These are phyloP conservation scores for Penicillium lividum DNA, from an alignment of 495 filamentous ascomycete species.

Conservation along the genomic window DNA sequence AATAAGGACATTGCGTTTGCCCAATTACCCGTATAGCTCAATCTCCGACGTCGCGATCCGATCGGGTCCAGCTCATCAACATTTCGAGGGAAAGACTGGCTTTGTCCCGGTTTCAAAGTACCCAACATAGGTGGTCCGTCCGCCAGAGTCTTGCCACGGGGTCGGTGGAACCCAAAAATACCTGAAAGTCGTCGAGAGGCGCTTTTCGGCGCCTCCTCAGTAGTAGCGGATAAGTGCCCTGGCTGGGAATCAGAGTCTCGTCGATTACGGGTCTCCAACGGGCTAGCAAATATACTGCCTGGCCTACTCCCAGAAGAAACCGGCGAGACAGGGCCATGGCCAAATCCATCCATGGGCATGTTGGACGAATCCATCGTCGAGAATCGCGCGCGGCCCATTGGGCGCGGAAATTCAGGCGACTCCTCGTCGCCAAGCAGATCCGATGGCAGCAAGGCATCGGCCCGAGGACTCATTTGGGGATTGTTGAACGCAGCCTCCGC, in stretches of 20 bases:
- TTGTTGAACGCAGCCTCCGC: conserved; percentile 54
- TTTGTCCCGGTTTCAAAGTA: conserved; percentile 72
- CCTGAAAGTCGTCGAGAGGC: conserved; percentile 57
- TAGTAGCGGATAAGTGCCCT: conserved; percentile 36
- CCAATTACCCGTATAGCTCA: conserved; percentile 66
- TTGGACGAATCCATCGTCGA: conserved; percentile 39
- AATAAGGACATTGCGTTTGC: conserved; percentile 57
- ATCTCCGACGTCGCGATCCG: conserved; percentile 60
- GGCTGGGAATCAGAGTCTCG: conserved; percentile 37
- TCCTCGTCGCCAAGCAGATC: conserved; percentile 80
- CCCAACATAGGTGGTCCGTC: conserved; percentile 71
- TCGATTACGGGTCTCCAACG: conserved; percentile 63
- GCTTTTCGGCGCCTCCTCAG: conserved; percentile 48
- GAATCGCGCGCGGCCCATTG: conserved; percentile 40
- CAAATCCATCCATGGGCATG: conserved; percentile 36
- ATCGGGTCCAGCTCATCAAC: conserved; percentile 69
- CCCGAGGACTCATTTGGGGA: conserved; percentile 79
- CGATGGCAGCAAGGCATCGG: conserved; percentile 74
- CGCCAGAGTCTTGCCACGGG: conserved; percentile 68
- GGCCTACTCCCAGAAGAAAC: conserved; percentile 64
- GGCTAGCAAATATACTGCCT: conserved; percentile 67
- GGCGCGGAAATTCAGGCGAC: conserved; percentile 52
- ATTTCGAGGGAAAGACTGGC: conserved; percentile 78
- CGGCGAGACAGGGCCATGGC: conserved; percentile 68
- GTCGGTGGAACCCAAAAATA: conserved; percentile 68